Evolutionary conservation across 352 stramenopile species (phyloP).

Genomic region (Aphanomyces cochlioides): DNA sequence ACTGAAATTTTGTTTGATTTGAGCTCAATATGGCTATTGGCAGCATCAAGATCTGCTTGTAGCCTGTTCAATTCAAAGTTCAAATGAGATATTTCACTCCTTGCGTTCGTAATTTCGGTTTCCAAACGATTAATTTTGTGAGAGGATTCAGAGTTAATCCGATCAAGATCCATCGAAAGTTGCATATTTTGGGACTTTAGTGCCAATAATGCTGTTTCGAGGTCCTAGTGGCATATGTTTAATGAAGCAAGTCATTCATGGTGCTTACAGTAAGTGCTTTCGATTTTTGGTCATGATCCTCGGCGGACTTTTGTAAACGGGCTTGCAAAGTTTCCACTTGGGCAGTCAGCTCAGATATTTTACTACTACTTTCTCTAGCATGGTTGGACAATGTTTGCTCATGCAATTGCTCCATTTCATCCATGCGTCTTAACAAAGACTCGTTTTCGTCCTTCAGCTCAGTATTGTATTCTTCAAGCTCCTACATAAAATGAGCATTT

Average conservation of each 20-base stretch:
- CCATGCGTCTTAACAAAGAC: not conserved
- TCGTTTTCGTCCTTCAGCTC: constrained; percentile 10
- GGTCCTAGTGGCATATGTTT: not conserved
- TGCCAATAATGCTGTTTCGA: not conserved
- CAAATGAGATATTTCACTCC: not conserved
- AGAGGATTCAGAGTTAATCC: not conserved
- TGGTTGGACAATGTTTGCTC: constrained; percentile 2
- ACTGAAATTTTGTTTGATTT: constrained; percentile 1
- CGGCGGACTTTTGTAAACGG: constrained; percentile 61
- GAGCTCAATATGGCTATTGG: constrained; percentile 1
- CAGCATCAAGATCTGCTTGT: not conserved
- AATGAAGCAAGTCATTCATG: no score
- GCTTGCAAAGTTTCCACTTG: constrained; percentile 73
- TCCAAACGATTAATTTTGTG: not conserved
- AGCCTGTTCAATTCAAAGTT: constrained; percentile 4
- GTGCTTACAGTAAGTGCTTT: no score
- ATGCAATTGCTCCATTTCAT: constrained; percentile 9
- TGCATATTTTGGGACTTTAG: not conserved
- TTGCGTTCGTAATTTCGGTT: not conserved
- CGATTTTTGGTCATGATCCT: no score
- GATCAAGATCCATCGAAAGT: not conserved
- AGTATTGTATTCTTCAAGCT: constrained; percentile 17
- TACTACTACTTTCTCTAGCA: constrained; percentile 42
- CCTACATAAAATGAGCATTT: not conserved
- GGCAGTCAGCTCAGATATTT: constrained; percentile 68